Evolutionary conservation across 352 stramenopile species (phyloP).

Genomic region (Stramenopiles sp.): DNA sequence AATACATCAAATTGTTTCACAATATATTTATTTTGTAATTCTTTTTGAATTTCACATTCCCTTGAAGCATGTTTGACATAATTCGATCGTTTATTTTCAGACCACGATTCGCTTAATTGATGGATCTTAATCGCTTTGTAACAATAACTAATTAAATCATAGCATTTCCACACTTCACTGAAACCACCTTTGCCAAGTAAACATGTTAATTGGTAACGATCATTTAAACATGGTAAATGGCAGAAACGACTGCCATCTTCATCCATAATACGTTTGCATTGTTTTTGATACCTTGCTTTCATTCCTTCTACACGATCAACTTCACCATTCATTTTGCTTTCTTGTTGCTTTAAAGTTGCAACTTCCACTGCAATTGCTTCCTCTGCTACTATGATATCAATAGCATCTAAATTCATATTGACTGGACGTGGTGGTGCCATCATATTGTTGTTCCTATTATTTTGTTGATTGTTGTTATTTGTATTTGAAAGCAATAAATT

Average conservation of each 20-base stretch:
- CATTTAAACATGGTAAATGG: slow-evolving; percentile 32
- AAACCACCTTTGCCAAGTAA: slow-evolving; percentile 73
- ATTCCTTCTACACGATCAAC: neutral
- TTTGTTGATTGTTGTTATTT: too few species aligned
- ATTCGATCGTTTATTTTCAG: slow-evolving; percentile 56
- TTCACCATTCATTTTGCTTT: slow-evolving; percentile 21
- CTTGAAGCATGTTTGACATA: slow-evolving; percentile 76
- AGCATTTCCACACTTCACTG: slow-evolving; percentile 60
- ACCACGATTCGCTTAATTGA: slow-evolving; percentile 60
- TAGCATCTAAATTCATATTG: neutral
- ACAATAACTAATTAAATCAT: slow-evolving; percentile 38
- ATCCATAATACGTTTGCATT: slow-evolving; percentile 37
- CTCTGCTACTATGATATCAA: slow-evolving; percentile 21
- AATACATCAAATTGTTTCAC: slow-evolving; percentile 72
- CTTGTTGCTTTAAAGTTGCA: slow-evolving; percentile 26
- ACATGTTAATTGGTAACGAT: slow-evolving; percentile 52
- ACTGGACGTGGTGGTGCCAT: slow-evolving; percentile 1
- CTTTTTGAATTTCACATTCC: slow-evolving; percentile 69
- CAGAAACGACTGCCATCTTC: slow-evolving; percentile 48
- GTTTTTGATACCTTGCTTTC: slow-evolving; percentile 21
- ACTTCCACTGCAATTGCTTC: slow-evolving; percentile 35
- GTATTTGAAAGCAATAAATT: too few species aligned
- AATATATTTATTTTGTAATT: slow-evolving; percentile 56
- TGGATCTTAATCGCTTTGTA: slow-evolving; percentile 76
- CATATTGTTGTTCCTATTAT: neutral